Conservation (phyloP, 2,329 filamentous ascomycete genomes). For the Colletotrichum karsti region DNA sequence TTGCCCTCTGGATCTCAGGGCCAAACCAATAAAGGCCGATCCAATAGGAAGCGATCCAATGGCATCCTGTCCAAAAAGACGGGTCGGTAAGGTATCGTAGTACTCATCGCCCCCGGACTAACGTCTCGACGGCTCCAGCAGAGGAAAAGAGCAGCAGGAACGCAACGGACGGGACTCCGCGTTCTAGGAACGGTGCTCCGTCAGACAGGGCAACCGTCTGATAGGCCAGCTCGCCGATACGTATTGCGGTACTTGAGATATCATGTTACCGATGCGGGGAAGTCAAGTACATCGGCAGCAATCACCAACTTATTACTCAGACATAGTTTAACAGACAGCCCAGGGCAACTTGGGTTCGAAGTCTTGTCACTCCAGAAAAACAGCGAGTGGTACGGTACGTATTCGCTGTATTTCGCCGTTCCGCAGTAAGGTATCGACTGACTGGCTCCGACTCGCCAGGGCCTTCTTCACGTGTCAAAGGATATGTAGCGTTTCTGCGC, state of each 20-base stretch:
- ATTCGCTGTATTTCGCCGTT: neutral
- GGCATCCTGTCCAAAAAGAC: neutral
- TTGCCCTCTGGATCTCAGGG: neutral
- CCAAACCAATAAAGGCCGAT: neutral
- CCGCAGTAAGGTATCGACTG: neutral
- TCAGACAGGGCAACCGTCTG: neutral
- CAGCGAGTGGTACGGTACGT: neutral
- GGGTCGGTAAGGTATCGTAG: slow-evolving; percentile 15
- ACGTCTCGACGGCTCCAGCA: neutral
- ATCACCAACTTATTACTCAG: neutral
- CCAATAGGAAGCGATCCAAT: slow-evolving; percentile 24
- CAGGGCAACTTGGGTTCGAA: neutral
- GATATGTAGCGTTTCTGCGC: neutral
- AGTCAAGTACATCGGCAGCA: neutral
- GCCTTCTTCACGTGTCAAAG: slow-evolving; percentile 25
- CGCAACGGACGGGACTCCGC: neutral
- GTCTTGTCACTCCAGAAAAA: too few relatives aligned
- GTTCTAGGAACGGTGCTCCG: neutral
- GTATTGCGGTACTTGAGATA: neutral
- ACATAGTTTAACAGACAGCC: neutral
- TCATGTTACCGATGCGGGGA: neutral
- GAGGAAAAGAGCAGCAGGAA: slow-evolving; percentile 1
- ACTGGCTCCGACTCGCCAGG: neutral
- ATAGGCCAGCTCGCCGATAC: neutral
- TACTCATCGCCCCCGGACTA: slow-evolving; percentile 20